These are phyloP conservation scores for Hibiscus tridactylites DNA, from an alignment of 345 rosid genomes.

Conservation along the genomic window DNA sequence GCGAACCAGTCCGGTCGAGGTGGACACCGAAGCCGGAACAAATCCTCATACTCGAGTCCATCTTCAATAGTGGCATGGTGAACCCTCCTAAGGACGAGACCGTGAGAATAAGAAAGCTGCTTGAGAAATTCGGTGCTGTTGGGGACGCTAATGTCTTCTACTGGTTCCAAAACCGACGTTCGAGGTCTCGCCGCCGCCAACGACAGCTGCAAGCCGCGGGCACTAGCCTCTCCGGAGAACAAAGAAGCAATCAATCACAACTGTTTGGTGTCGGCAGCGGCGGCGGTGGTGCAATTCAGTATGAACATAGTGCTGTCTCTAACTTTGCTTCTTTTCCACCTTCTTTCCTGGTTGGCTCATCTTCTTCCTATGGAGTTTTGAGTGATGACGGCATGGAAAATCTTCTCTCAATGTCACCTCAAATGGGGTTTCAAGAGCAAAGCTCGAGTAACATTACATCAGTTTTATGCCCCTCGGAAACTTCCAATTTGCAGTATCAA, in stretches of 20 bases:
- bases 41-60: slow-evolving; percentile 92
- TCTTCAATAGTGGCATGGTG: slow-evolving; percentile 97
- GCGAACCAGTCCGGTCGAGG: slow-evolving; percentile 80
- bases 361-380: slow-evolving; percentile 45
- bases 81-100: slow-evolving; percentile 98
- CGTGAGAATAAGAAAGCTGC: slow-evolving; percentile 75
- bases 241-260: slow-evolving; percentile 17
- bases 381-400: slow-evolving; percentile 35
- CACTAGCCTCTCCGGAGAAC: slow-evolving; percentile 32
- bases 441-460: slow-evolving; percentile 35
- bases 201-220: slow-evolving; percentile 63
- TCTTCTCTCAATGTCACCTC: slow-evolving; percentile 40
- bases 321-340: not conserved
- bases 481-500: slow-evolving; percentile 62
- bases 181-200: slow-evolving; percentile 95
- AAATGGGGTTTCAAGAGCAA: slow-evolving; percentile 64
- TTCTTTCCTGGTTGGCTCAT: slow-evolving; percentile 23
- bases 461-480: slow-evolving; percentile 46
- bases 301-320: slow-evolving; percentile 22
- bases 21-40: slow-evolving; percentile 99
- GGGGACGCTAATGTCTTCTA: slow-evolving; percentile 98
- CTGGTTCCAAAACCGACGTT: slow-evolving; percentile 97
- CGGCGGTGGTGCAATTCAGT: slow-evolving; percentile 33
- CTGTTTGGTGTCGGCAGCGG: not conserved
- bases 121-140: slow-evolving; percentile 89